phyloP scores from a whole-genome alignment of 106 monocot species.

The Acanthochlamys bracteata region DNA sequence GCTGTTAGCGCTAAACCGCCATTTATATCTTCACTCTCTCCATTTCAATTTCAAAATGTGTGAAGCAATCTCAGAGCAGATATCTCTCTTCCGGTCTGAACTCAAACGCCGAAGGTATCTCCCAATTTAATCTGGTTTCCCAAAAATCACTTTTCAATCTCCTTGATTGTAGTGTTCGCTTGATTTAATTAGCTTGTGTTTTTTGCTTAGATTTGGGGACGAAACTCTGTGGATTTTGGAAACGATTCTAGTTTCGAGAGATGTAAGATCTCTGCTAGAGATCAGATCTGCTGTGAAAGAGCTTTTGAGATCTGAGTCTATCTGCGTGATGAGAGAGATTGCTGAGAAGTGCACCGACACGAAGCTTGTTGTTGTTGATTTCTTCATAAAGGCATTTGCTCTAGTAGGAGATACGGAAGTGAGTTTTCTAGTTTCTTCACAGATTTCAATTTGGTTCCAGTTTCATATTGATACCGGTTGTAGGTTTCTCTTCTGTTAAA shows the following conservation, averaged over 20 bases:
- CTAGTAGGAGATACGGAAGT: slow-evolving; percentile 79
- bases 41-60: slow-evolving; percentile 14
- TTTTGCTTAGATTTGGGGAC: slow-evolving; percentile 34
- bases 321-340: slow-evolving; percentile 25
- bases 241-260: slow-evolving; percentile 36
- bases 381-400: slow-evolving; percentile 78
- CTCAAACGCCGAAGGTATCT: slow-evolving; percentile 26
- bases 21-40: background rate
- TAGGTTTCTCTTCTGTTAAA: background rate
- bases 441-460: background rate
- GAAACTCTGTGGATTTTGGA: slow-evolving; percentile 48
- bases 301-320: slow-evolving; percentile 37
- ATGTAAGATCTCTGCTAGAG: slow-evolving; percentile 37
- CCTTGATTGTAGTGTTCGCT: background rate
- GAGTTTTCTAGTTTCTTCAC: background rate
- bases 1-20: background rate
- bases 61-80: slow-evolving; percentile 2
- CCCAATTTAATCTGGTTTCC: background rate
- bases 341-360: slow-evolving; percentile 14
- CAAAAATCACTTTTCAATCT: background rate
- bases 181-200: background rate
- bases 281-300: slow-evolving; percentile 35
- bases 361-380: slow-evolving; percentile 55
- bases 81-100: slow-evolving; percentile 22
- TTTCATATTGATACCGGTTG: background rate